phyloP scores from a whole-genome alignment of 1,284 basidiomycete species.

The Bothia castanella region DNA sequence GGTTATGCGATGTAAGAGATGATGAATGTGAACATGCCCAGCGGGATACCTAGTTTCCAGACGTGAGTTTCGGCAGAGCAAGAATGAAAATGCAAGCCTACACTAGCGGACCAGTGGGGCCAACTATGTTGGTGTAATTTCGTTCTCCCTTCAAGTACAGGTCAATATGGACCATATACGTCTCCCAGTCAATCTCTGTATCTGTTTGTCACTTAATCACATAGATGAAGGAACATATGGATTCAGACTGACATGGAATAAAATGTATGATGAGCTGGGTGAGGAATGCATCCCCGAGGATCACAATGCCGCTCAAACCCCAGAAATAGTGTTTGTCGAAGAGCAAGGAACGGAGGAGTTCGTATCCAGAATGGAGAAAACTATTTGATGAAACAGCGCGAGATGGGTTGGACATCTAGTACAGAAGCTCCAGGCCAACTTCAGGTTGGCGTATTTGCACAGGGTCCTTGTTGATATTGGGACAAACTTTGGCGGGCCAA shows the following conservation, averaged over 20 bases:
- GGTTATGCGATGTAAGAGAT: conserved; percentile 66
- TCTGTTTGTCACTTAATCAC: conserved; percentile 48
- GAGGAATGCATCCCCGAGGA: conserved; percentile 70
- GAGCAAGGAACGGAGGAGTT: conserved; percentile 31
- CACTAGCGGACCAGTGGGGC: conserved; percentile 94
- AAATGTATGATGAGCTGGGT: conserved; percentile 75
- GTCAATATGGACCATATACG: conserved; percentile 86
- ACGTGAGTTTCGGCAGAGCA: conserved; percentile 1
- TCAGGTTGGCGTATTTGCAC: no score
- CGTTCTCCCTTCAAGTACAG: conserved; percentile 80
- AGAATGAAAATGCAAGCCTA: conserved; percentile 39
- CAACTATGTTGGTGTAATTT: conserved; percentile 81
- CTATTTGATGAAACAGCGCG: not conserved
- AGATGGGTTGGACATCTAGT: conserved; percentile 19
- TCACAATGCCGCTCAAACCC: conserved; percentile 56
- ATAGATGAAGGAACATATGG: conserved; percentile 3
- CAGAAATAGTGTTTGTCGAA: conserved; percentile 64
- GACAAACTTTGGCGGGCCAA: no score
- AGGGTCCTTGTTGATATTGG: no score
- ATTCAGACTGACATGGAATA: conserved; percentile 66
- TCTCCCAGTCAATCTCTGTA: conserved; percentile 98
- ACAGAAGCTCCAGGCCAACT: no score
- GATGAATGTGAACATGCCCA: conserved; percentile 85
- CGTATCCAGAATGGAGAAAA: conserved; percentile 6
- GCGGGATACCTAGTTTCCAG: conserved; percentile 78